These are phyloP conservation scores for Exophiala spinifera DNA, from an alignment of 2,329 filamentous ascomycete species.

Conservation along the genomic window DNA sequence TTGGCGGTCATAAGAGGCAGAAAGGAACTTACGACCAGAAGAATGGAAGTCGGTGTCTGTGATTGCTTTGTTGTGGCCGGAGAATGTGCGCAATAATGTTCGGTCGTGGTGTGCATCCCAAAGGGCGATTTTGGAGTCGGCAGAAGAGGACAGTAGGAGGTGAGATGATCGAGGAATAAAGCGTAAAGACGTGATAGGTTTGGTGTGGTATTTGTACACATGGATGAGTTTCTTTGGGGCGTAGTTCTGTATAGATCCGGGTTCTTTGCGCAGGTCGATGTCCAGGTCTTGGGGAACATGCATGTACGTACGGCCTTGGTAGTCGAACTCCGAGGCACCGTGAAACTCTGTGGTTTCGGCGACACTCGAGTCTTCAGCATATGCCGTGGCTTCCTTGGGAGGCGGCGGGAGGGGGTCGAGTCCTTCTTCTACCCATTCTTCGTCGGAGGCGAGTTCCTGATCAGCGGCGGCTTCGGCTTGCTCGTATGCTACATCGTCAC, in stretches of 20 bases:
- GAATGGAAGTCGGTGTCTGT: conserved; percentile 86
- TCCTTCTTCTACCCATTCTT: conserved; percentile 76
- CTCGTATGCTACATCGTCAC: conserved; percentile 68
- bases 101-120: conserved; percentile 92
- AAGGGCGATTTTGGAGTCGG: conserved; percentile 86
- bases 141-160: conserved; percentile 81
- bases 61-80: conserved; percentile 83
- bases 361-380: conserved; percentile 56
- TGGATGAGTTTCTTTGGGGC: conserved; percentile 93
- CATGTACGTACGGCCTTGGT: conserved; percentile 96
- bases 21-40: conserved; percentile 79
- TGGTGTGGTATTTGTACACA: conserved; percentile 80
- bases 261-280: conserved; percentile 77
- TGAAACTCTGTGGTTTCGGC: conserved; percentile 86
- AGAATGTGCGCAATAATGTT: conserved; percentile 86
- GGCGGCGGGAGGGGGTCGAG: conserved; percentile 53
- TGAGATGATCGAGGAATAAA: conserved; percentile 90
- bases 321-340: conserved; percentile 78
- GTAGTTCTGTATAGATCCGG: conserved; percentile 78
- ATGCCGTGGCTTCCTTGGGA: conserved; percentile 51
- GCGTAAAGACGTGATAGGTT: conserved; percentile 80
- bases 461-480: conserved; percentile 66
- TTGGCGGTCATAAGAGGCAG: conserved; percentile 87
- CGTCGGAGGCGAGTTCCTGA: conserved; percentile 70
- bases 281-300: conserved; percentile 90